Evolutionary conservation across 208 protist species (phyloP), one percentile per base, ranked within the genome.

Genomic region (Acanthamoeba triangularis): DNA sequence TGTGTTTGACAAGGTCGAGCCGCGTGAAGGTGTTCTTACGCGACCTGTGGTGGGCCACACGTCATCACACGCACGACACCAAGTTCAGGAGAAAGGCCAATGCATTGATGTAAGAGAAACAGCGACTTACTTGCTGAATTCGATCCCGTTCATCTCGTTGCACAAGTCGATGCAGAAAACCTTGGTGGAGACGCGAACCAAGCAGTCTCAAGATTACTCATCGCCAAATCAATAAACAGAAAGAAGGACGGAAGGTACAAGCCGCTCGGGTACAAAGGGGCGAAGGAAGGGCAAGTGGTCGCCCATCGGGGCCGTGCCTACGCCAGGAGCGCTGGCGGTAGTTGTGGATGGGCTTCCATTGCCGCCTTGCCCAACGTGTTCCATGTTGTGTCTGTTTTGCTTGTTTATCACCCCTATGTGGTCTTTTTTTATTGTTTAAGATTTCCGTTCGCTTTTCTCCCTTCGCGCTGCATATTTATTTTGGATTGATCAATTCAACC

Each of bases 131-230:
- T 67, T 90, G 84, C 84, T 90, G 59, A 90, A 90, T 30, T 90
- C 84, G 18, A 65, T 61, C 41, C 84, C 84, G 49, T 90, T 90
- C 47, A 90, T 90, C 25, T 90, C 84, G n/a, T 90, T 67, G 59
- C 84, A 90, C 30, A 90, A 37, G 49, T 90, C 84, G 84, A 90
- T 90, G 84, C 84, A 90, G 35, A 90, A 90, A 30, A 90, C 49
- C 84, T 90, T 25, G 61, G 61, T 18, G 23, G 61, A 78, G 69
- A 47, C 4, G 0, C 10, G 11, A 23, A 6, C 37, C 69, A 49
- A 33, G 13, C 8, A 41, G 13, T 44, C 13, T 44, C 37, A 28
- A 5, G 37, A 47, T 74, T 10, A 47, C 49, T 18, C 7, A 54
- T 1, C 6, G 1, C 30, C 37, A 35, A 78, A 44, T 33, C 7